Base-by-base conservation (phyloP, 441 rosid genomes). In the Syzygium malaccense region DNA sequence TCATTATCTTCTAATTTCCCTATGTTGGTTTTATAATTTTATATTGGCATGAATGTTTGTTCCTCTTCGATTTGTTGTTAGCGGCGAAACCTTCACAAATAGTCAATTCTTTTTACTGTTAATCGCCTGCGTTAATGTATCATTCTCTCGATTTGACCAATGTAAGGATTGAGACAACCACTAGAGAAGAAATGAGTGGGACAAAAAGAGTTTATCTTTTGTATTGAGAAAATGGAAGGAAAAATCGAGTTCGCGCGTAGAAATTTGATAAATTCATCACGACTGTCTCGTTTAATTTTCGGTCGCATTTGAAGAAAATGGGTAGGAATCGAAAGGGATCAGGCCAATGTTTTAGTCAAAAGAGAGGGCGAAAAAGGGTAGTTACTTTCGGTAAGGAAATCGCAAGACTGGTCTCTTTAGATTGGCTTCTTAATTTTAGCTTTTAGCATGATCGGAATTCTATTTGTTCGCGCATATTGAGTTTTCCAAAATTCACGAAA, bases 361-460 rank as follows among this genome's bases (percentile, higher is more conserved):
- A 64, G 32, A 9, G 0, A 2, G 11, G 5, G 11, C 30, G 71
- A 62, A 64, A 64, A n/a, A 15, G 68, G 26, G 1, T 9, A 4
- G 14, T 1, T 9, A 32, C 78, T 66, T 66, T 66, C 2, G 45
- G 3, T 66, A 3, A 6, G 14, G 13, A 68, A 68, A 33, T 37
- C 0, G 15, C 1, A 11, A 33, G 28, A 33, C 49, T n/a, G n/a
- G 8, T 71, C 8, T 5, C 0, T 7, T 19, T 2, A 20, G 4
- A 71, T 71, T 33, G 0, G 13, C 4, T 1, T 17, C 7, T 20
- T 0, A 1, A 19, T 68, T 17, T 37, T 4, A 71, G 20, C 14
- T 37, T 68, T 11, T 20, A 6, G n/a, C 0, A 0, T 3, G 0
- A 3, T 71, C 2, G 5, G 2, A 37, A 71, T 20, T 1, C 4